Evolutionary conservation across 2,329 filamentous ascomycete genomes (phyloP).

Genomic region (Phaeophleospora eucalypticola): DNA sequence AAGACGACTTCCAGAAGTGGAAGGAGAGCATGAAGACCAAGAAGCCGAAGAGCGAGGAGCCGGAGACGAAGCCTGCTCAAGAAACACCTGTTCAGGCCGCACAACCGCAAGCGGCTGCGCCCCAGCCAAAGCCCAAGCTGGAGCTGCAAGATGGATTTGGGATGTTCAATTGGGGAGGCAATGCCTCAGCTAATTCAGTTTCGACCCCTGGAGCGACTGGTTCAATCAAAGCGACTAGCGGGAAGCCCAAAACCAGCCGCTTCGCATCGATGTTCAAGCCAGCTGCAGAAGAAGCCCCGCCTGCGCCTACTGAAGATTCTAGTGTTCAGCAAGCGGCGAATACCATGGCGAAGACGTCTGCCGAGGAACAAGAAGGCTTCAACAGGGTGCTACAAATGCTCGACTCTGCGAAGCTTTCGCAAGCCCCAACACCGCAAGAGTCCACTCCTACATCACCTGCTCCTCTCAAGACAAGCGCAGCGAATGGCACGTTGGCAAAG

Average conservation of each 20-base stretch:
- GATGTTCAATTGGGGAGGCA: slow-evolving; percentile 63
- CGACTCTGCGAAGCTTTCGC: slow-evolving; percentile 48
- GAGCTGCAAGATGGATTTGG: slow-evolving; percentile 60
- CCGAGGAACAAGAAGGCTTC: slow-evolving; percentile 81
- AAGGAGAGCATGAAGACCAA: slow-evolving; percentile 77
- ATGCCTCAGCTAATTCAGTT: not conserved
- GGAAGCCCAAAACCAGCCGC: slow-evolving; percentile 70
- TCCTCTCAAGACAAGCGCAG: slow-evolving; percentile 17
- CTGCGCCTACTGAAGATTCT: slow-evolving; percentile 13
- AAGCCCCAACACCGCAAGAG: slow-evolving; percentile 6
- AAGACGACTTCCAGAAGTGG: slow-evolving; percentile 91
- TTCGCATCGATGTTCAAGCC: slow-evolving; percentile 70
- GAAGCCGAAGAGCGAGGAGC: slow-evolving; percentile 37
- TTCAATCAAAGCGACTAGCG: slow-evolving; percentile 34
- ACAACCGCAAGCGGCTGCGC: slow-evolving; percentile 16
- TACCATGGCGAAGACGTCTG: slow-evolving; percentile 39
- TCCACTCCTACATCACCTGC: slow-evolving; percentile 24
- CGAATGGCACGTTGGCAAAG: slow-evolving; percentile 23
- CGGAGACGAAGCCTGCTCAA: slow-evolving; percentile 27
- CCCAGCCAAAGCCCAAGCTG: slow-evolving; percentile 40
- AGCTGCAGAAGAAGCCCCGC: slow-evolving; percentile 19
- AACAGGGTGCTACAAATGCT: slow-evolving; percentile 69
- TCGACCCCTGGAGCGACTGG: slow-evolving; percentile 15
- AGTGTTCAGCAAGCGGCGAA: slow-evolving; percentile 21
- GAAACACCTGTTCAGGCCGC: slow-evolving; percentile 12